Base-by-base conservation (phyloP, 495 filamentous ascomycete species). In the Penicillium cataractarum region DNA sequence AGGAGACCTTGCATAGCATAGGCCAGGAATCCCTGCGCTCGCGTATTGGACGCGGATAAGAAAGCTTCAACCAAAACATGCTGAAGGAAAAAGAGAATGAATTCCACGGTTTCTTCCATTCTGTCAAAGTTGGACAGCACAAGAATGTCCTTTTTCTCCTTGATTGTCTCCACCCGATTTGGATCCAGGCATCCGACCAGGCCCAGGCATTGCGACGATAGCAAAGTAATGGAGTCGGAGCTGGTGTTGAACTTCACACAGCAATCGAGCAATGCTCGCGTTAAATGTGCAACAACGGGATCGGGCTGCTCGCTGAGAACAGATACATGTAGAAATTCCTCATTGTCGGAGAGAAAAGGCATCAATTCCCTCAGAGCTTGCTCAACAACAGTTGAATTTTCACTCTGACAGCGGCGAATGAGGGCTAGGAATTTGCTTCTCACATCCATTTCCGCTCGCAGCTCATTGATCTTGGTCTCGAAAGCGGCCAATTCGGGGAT, bases 1-100 rank as follows among this genome's bases (percentile, higher is more conserved):
- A 98, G 83, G 9, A 99, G 81, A 66, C 95, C 90, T 74, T 99
- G 95, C 89, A 98, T 97, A 3, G 88, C 90, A 71, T 88, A 98
- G 15, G 93, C 91, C 17, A 99, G 80, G 71, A 96, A 97, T 1
- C 92, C 92, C 70, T 97, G 93, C 19, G 91, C 83, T 68, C 87
- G 88, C 0, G 93, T 89, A 68, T 97, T 95, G 2, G 87, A 93
- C 10, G 90, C 89, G 3, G 93, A 94, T 35, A 94, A 78, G 70
- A 99, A 99, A 13, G 93, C 89, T 65, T 93, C 91, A 54, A 98
- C 92, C 24, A 98, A 79, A 2, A 96, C 88, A 69, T 95, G 83
- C 65, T 96, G 90, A 8, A 99, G 82, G 48, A 95, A 80, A 65
- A 92, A 93, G 13, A 92, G 81, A 8, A 92, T 86, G 69, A 97